Conservation (phyloP, 1,284 basidiomycete genomes). For the Sanghuangporus weigelae region DNA sequence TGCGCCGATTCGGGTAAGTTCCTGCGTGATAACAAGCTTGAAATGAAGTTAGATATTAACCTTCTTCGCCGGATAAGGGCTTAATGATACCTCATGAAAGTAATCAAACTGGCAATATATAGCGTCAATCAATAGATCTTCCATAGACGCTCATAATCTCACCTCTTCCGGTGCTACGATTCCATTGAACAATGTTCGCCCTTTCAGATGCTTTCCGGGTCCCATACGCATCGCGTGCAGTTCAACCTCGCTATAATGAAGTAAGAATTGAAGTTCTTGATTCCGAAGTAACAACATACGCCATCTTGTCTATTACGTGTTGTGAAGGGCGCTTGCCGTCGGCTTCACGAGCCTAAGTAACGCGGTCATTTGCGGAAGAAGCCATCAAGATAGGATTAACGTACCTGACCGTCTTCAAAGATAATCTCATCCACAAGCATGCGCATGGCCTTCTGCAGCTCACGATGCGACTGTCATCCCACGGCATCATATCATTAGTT, state of each 20-base stretch:
- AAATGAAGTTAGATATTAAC: constrained; percentile 1
- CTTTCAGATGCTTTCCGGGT: constrained; percentile 79
- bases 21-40: constrained; percentile 83
- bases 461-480: constrained; percentile 37
- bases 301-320: constrained; percentile 64
- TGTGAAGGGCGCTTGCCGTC: constrained; percentile 71
- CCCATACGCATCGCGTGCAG: constrained; percentile 90
- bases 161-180: constrained; percentile 84
- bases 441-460: constrained; percentile 43
- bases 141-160: constrained; percentile 25
- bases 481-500: not conserved
- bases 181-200: constrained; percentile 76
- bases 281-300: constrained; percentile 35
- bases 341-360: constrained; percentile 56
- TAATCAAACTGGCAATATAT: constrained; percentile 54
- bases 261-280: not conserved
- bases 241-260: constrained; percentile 48
- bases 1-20: constrained; percentile 62
- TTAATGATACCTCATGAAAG: constrained; percentile 63
- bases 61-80: not conserved
- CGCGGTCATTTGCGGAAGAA: not conserved
- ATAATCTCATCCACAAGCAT: constrained; percentile 47
- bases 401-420: constrained; percentile 44
- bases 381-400: constrained; percentile 4
- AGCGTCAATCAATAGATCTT: constrained; percentile 1